Base-by-base conservation (phyloP, 345 rosid genomes). In the Cochlearia excelsa region DNA sequence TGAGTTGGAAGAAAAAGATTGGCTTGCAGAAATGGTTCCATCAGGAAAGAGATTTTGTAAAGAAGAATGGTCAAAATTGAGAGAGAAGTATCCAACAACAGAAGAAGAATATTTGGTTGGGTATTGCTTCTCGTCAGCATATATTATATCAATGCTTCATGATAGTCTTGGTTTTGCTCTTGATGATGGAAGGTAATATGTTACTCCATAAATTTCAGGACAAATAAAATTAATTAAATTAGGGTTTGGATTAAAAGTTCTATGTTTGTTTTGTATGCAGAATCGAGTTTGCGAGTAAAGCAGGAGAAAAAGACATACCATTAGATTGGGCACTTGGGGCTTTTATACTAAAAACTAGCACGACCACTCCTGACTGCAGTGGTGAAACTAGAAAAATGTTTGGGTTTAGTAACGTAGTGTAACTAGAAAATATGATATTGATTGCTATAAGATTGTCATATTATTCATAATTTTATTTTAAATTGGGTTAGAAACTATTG, bases 301-400 rank as follows among this genome's bases (percentile, higher is more conserved):
- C 80, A 54, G 82, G 78, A 58, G 30, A 43, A 5, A 33, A 63
- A 10, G 68, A 66, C 48, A 78, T 76, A 54, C 82, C 93, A 8
- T 84, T 90, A 26, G 94, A 85, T 45, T 87, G 95, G 95, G 86
- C 91, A 51, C 38, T 81, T 51, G 95, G 97, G 37, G 90, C 94
- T 62, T 87, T 87, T 75, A 87, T 90, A 71, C 63, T 85, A 71
- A 77, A 78, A 23, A 78, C 74, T 70, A 51, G 70, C 11, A 39
- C 23, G 26, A 0, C 59, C 42, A 26, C 27, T 58, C 33, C n/a
- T n/a, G n/a, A n/a, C n/a, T n/a, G n/a, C n/a, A n/a, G 38, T 48
- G 51, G 26, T 31, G 5, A 11, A 31, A 41, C 67, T 31, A 62
- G 67, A 51, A 62, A 51, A 33, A 41, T 62, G 38, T 26, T 61